Conservation (phyloP, 2,329 filamentous ascomycete species). For the Botryosphaeria dothidea region DNA sequence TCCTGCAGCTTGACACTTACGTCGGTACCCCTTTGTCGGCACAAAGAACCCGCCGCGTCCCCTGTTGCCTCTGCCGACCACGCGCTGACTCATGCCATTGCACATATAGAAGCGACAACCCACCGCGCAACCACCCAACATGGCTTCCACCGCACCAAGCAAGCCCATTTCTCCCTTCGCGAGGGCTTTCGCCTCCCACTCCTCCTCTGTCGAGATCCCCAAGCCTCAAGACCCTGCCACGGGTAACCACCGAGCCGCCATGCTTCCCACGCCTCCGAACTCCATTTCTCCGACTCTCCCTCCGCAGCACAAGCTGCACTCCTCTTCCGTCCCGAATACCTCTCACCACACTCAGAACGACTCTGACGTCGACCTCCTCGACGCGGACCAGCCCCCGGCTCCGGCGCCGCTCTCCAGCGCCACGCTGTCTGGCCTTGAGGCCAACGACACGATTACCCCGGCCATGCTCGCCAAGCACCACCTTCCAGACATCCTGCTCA, state of each 20-base stretch:
- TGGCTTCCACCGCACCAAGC: constrained; percentile 35
- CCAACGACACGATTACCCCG: constrained; percentile 80
- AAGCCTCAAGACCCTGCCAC: constrained; percentile 33
- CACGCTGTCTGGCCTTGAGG: constrained; percentile 62
- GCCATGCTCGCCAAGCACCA: constrained; percentile 84
- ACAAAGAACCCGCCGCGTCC: constrained; percentile 5
- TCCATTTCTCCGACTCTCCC: constrained; percentile 88
- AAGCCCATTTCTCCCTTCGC: constrained; percentile 44
- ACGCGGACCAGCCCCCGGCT: constrained; percentile 51
- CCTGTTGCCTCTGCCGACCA: constrained; percentile 10
- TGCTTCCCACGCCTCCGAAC: constrained; percentile 88
- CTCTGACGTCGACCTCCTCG: constrained; percentile 84
- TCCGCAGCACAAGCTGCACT: constrained; percentile 70
- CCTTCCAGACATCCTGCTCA: constrained; percentile 84
- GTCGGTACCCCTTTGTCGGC: constrained; percentile 5
- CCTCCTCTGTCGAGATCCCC: constrained; percentile 28
- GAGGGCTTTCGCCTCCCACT: constrained; percentile 38
- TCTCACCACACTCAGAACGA: constrained; percentile 55
- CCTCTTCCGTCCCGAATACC: constrained; percentile 49
- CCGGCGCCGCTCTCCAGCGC: constrained; percentile 44
- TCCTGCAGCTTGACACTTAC: neutral
- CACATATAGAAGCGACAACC: constrained; percentile 22
- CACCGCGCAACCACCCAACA: constrained; percentile 25
- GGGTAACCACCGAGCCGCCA: constrained; percentile 28
- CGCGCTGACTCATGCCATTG: constrained; percentile 29